These are phyloP conservation scores for Fusarium sp. DNA, from an alignment of 2,329 filamentous ascomycete genomes.

Conservation along the genomic window DNA sequence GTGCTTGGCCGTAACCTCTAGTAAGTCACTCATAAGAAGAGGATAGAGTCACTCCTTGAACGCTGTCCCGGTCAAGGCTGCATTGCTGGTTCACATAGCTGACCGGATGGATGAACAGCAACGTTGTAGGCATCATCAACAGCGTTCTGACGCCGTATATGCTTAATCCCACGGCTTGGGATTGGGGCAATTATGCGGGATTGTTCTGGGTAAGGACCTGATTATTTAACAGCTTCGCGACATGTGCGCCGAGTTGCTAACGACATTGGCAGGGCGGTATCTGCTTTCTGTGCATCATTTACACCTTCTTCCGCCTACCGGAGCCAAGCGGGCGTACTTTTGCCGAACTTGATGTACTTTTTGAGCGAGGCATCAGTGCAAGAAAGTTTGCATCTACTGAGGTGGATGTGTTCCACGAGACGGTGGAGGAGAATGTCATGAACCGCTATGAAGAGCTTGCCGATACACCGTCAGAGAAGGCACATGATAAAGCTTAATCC, in stretches of 20 bases:
- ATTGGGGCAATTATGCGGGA: conserved; percentile 87
- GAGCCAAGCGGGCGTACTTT: conserved; percentile 84
- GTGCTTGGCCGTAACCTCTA: conserved; percentile 84
- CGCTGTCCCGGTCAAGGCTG: not conserved
- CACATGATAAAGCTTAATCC: conserved; percentile 27
- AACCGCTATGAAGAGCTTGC: conserved; percentile 56
- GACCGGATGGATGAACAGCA: conserved; percentile 55
- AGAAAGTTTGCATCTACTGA: conserved; percentile 73
- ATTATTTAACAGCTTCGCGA: not conserved
- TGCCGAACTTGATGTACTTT: conserved; percentile 85
- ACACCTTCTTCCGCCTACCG: conserved; percentile 67
- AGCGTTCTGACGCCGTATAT: conserved; percentile 89
- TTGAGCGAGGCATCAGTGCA: conserved; percentile 76
- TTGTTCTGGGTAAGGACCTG: conserved; percentile 76
- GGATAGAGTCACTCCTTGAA: not conserved
- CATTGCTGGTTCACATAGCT: conserved; percentile 16
- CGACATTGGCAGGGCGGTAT: conserved; percentile 65
- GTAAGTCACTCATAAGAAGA: conserved; percentile 51
- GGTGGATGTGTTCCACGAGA: conserved; percentile 65
- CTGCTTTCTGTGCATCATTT: conserved; percentile 82
- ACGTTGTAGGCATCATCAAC: conserved; percentile 82
- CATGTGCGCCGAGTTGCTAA: conserved; percentile 15
- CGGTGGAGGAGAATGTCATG: conserved; percentile 59
- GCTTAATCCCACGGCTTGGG: conserved; percentile 86
- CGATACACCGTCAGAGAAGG: conserved; percentile 33